A percentile compares a stretch with the other conserved stretches of the same genome.
phyloP scores from a whole-genome alignment of 495 filamentous ascomycete genomes.

The Terfezia claveryi region DNA sequence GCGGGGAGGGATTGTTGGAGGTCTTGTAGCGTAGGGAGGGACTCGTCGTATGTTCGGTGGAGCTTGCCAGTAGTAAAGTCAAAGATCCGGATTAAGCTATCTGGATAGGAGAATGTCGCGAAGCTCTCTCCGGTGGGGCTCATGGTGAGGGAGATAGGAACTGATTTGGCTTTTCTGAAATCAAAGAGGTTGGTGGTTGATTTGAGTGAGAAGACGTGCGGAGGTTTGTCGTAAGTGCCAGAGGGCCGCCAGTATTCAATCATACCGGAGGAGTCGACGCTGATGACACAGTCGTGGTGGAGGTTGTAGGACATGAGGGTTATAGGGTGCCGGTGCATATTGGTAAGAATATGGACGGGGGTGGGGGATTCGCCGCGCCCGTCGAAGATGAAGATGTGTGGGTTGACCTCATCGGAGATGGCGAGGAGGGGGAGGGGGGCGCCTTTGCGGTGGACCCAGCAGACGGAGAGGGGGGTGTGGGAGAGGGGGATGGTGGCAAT shows the following conservation, averaged over 20 bases:
- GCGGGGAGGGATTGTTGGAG: slow-evolving; percentile 88
- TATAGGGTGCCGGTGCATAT: slow-evolving; percentile 57
- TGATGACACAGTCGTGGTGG: slow-evolving; percentile 69
- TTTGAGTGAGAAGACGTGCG: slow-evolving; percentile 78
- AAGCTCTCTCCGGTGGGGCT: slow-evolving; percentile 71
- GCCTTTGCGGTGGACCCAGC: slow-evolving; percentile 81
- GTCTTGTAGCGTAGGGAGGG: slow-evolving; percentile 57
- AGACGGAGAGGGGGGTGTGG: slow-evolving; percentile 53
- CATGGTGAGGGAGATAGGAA: slow-evolving; percentile 63
- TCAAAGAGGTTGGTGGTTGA: slow-evolving; percentile 85
- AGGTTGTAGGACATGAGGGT: slow-evolving; percentile 76
- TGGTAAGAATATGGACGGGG: slow-evolving; percentile 50
- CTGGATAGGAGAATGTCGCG: slow-evolving; percentile 77
- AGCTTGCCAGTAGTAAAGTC: slow-evolving; percentile 78
- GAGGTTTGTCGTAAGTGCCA: slow-evolving; percentile 66
- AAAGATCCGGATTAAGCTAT: slow-evolving; percentile 78
- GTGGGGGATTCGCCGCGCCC: slow-evolving; percentile 53
- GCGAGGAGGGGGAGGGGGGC: slow-evolving; percentile 71
- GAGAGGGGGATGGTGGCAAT: slow-evolving; percentile 58
- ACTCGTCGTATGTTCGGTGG: slow-evolving; percentile 85
- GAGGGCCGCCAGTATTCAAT: slow-evolving; percentile 85
- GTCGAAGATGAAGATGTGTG: slow-evolving; percentile 61
- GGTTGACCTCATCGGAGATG: slow-evolving; percentile 59
- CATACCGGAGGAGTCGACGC: slow-evolving; percentile 79
- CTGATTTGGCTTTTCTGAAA: slow-evolving; percentile 83